phyloP scores from a whole-genome alignment of 108 stramenopile genomes.

The Skeletonema potamos region DNA sequence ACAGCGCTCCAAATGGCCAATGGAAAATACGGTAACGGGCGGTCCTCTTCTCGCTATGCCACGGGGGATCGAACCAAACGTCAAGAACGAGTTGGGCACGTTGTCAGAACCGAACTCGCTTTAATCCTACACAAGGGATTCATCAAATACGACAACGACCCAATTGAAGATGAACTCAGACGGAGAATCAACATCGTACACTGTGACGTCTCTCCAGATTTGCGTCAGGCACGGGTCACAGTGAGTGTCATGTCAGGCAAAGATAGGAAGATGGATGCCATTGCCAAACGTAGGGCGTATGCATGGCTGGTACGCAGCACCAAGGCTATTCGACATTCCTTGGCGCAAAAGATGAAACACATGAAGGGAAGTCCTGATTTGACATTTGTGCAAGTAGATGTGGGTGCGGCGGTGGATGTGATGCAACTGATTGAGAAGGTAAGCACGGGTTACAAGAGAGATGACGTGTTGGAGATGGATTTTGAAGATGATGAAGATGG shows the following conservation, averaged over 20 bases:
- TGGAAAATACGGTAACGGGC: constrained; percentile 29
- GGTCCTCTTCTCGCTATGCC: constrained; percentile 39
- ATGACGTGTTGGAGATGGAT: constrained; percentile 60
- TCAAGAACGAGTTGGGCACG: constrained; percentile 83
- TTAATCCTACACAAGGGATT: constrained; percentile 61
- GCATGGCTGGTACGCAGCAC: constrained; percentile 83
- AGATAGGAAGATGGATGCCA: constrained; percentile 26
- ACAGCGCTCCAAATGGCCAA: constrained; percentile 31
- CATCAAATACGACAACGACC: constrained; percentile 51
- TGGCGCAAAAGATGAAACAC: constrained; percentile 81
- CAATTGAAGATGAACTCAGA: constrained; percentile 70
- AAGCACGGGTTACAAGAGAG: constrained; percentile 59
- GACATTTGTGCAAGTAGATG: constrained; percentile 87
- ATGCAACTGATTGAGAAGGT: constrained; percentile 90
- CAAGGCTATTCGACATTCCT: constrained; percentile 68
- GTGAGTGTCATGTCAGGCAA: constrained; percentile 59
- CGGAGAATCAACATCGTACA: constrained; percentile 74
- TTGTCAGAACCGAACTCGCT: constrained; percentile 75
- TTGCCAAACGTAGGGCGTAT: constrained; percentile 80
- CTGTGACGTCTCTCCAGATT: constrained; percentile 85
- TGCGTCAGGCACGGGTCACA: constrained; percentile 82
- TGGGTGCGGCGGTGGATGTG: constrained; percentile 87
- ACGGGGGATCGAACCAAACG: constrained; percentile 65
- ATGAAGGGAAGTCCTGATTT: constrained; percentile 82
- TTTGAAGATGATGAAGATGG: constrained; percentile 60